These are phyloP conservation scores for Fusarium sp. DNA, from an alignment of 2,329 filamentous ascomycete genomes.

Conservation along the genomic window DNA sequence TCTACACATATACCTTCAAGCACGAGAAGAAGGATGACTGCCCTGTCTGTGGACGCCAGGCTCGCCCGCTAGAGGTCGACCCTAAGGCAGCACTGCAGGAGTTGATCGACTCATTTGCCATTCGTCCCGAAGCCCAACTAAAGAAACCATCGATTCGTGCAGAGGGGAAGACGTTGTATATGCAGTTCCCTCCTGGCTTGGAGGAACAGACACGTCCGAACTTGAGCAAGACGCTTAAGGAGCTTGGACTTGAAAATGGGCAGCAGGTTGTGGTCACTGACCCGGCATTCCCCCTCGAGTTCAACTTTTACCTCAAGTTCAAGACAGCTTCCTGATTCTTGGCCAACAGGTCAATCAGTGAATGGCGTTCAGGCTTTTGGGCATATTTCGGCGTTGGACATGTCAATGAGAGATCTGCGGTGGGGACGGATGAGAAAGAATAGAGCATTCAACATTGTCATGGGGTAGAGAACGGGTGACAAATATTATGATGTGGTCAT, in stretches of 20 bases:
- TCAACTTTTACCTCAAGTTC: constrained; percentile 68
- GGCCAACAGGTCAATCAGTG: constrained; percentile 7
- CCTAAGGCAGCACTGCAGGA: constrained; percentile 81
- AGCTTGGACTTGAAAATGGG: constrained; percentile 79
- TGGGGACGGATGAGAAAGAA: constrained; percentile 21
- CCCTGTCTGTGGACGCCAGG: constrained; percentile 88
- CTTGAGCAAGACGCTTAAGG: constrained; percentile 79
- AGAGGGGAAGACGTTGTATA: constrained; percentile 88
- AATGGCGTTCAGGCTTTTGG: constrained; percentile 39
- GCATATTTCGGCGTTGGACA: constrained; percentile 51
- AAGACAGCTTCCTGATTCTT: constrained; percentile 45
- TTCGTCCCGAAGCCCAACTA: constrained; percentile 88
- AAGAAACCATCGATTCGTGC: constrained; percentile 90
- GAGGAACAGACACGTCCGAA: constrained; percentile 89
- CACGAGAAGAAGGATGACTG: constrained; percentile 96
- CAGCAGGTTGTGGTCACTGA: constrained; percentile 95
- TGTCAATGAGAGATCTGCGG: constrained; percentile 13
- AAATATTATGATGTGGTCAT: constrained; percentile 48
- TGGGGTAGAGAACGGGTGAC: constrained; percentile 13
- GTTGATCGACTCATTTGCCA: constrained; percentile 85
- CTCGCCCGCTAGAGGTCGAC: constrained; percentile 80
- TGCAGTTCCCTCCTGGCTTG: constrained; percentile 84
- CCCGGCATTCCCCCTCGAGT: constrained; percentile 84
- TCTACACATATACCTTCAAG: constrained; percentile 98
- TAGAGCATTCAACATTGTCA: constrained; percentile 53